Percentiles rank a stretch among this genome's conserved stretches.
These are phyloP conservation scores for Apiotrichum domesticum DNA, from an alignment of 1,284 basidiomycete genomes.

Conservation along the genomic window DNA sequence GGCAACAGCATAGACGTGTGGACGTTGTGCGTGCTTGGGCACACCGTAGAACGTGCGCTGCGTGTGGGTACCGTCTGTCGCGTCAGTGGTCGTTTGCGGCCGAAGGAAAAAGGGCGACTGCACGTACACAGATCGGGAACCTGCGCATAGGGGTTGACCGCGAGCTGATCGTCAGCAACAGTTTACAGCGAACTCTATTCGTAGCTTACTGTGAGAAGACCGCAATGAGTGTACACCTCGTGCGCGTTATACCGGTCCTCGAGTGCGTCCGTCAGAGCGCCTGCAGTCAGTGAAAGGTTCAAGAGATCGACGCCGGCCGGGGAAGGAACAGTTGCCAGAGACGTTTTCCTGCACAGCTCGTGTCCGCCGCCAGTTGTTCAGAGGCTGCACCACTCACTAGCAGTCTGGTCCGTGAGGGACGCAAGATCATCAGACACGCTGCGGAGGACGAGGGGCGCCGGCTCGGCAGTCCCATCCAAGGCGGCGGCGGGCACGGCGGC, in stretches of 20 bases:
- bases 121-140: slow-evolving; percentile 14
- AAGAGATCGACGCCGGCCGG: too few relatives aligned
- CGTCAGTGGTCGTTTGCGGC: slow-evolving; percentile 3
- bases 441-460: neutral
- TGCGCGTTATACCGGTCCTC: slow-evolving; percentile 7
- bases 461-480: neutral
- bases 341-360: too few relatives aligned
- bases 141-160: slow-evolving; percentile 14
- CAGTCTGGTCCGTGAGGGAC: slow-evolving; percentile 2
- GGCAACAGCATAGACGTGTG: slow-evolving; percentile 15
- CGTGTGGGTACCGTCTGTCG: slow-evolving; percentile 6
- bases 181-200: too few relatives aligned
- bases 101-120: too few relatives aligned
- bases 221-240: slow-evolving; percentile 15
- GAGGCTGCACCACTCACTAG: neutral
- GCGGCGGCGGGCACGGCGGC: neutral
- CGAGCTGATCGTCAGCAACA: slow-evolving; percentile 5
- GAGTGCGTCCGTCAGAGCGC: slow-evolving; percentile 14
- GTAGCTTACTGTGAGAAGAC: slow-evolving; percentile 11
- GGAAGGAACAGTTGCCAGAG: too few relatives aligned
- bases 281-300: neutral
- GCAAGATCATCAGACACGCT: slow-evolving; percentile 3
- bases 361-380: too few relatives aligned
- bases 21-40: slow-evolving; percentile 7
- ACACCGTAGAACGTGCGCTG: slow-evolving; percentile 14